Conservation (phyloP, 768 basidiomycete species). For the Auricularia cornea region DNA sequence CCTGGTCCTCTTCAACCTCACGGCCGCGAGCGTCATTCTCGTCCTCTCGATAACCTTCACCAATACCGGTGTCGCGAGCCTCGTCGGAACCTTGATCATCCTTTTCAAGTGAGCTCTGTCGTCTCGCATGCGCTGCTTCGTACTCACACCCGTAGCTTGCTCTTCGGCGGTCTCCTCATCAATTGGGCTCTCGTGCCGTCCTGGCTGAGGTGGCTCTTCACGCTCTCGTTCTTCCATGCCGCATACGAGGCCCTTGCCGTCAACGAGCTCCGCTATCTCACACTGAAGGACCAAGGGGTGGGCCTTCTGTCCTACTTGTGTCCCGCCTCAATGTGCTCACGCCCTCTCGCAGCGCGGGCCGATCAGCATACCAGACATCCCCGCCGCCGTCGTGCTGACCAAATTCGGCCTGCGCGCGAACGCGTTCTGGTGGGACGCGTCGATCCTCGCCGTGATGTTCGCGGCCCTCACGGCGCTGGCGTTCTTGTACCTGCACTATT, state of each 20-base stretch:
- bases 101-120: slow-evolving; percentile 78
- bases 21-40: slow-evolving; percentile 86
- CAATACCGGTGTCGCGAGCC: slow-evolving; percentile 79
- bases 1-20: slow-evolving; percentile 92
- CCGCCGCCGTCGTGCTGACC: slow-evolving; percentile 90
- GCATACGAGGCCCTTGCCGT: slow-evolving; percentile 95
- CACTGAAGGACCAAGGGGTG: slow-evolving; percentile 88
- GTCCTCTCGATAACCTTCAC: slow-evolving; percentile 84
- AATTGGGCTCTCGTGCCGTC: slow-evolving; percentile 79
- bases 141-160: slow-evolving; percentile 43
- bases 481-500: slow-evolving; percentile 75
- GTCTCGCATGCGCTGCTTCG: neutral
- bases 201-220: slow-evolving; percentile 77
- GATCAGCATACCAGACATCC: slow-evolving; percentile 58
- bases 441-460: slow-evolving; percentile 80
- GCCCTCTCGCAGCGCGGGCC: too few species aligned
- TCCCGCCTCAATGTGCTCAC: too few species aligned
- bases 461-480: slow-evolving; percentile 66
- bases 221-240: slow-evolving; percentile 95
- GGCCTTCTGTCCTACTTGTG: slow-evolving; percentile 16
- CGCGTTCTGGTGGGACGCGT: slow-evolving; percentile 85
- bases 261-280: slow-evolving; percentile 90
- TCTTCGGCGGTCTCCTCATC: slow-evolving; percentile 93
- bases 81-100: slow-evolving; percentile 94
- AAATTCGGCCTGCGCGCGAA: slow-evolving; percentile 89